Conservation (phyloP, 768 basidiomycete species). For the Rhizopogon vinicolor region DNA sequence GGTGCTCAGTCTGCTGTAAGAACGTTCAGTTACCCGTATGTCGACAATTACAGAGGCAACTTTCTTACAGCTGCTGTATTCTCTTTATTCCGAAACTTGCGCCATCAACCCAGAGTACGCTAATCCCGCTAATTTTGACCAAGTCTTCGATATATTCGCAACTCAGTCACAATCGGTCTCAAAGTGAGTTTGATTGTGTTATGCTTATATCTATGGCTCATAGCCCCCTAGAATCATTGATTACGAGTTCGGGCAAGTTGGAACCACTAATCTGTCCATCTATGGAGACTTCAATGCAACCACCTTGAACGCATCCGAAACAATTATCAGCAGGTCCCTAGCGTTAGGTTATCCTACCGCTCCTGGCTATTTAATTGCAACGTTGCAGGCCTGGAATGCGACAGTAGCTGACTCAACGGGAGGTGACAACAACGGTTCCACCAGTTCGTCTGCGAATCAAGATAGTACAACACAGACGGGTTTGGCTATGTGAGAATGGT, state of each 20-base stretch:
- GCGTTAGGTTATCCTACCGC: slow-evolving; percentile 35
- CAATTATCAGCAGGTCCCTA: slow-evolving; percentile 40
- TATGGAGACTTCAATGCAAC: slow-evolving; percentile 57
- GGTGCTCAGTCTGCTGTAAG: slow-evolving; percentile 80
- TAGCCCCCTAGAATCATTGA: slow-evolving; percentile 40
- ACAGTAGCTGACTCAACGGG: slow-evolving; percentile 27
- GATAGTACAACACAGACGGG: slow-evolving; percentile 39
- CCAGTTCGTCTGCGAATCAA: slow-evolving; percentile 9
- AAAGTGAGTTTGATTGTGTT: slow-evolving; percentile 36
- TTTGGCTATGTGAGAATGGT: slow-evolving; percentile 65
- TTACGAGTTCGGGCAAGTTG: slow-evolving; percentile 58
- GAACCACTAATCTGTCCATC: slow-evolving; percentile 44
- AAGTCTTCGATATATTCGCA: slow-evolving; percentile 73
- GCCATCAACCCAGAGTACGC: slow-evolving; percentile 71
- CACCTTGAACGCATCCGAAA: slow-evolving; percentile 50
- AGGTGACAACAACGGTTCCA: slow-evolving; percentile 14
- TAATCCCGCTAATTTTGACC: slow-evolving; percentile 56
- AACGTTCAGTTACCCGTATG: slow-evolving; percentile 1
- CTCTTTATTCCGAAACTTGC: slow-evolving; percentile 66
- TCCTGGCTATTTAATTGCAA: slow-evolving; percentile 67
- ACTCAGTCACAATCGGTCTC: slow-evolving; percentile 61
- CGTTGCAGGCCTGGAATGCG: slow-evolving; percentile 60
- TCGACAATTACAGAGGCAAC: neutral
- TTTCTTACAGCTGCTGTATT: slow-evolving; percentile 65
- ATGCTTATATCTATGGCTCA: neutral